Conservation (phyloP, 2,329 filamentous ascomycete species). For the Elsinoe batatas region DNA sequence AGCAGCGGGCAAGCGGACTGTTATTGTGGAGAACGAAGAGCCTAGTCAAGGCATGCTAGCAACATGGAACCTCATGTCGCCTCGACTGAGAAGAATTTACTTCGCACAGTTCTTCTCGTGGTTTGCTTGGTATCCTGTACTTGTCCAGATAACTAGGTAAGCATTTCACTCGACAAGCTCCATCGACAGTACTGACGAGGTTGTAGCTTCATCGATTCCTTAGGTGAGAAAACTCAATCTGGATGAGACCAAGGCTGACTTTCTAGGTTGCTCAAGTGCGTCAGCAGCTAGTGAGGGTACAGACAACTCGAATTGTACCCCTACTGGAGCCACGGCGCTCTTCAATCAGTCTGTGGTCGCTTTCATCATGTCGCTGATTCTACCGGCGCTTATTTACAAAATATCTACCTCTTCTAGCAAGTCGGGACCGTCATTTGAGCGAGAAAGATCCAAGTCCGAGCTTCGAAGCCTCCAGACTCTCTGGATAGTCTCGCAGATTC, state of each 20-base stretch:
- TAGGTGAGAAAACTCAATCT: neutral
- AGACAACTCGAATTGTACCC: neutral
- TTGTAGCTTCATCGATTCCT: neutral
- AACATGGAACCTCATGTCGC: neutral
- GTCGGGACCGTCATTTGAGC: neutral
- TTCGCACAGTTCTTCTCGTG: neutral
- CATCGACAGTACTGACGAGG: neutral
- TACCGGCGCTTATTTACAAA: neutral
- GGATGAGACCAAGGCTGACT: neutral
- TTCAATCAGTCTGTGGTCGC: neutral
- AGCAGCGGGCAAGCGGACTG: neutral
- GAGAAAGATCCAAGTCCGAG: neutral
- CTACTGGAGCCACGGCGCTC: neutral
- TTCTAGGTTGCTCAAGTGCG: neutral
- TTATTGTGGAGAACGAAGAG: neutral
- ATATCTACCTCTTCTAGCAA: neutral
- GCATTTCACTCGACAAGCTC: neutral
- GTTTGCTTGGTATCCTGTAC: neutral
- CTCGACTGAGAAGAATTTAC: neutral
- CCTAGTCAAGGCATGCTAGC: neutral
- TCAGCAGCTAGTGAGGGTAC: neutral
- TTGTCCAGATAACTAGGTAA: neutral
- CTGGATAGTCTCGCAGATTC: neutral
- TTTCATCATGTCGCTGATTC: neutral
- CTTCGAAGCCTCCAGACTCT: neutral